Conservation (phyloP, 2,329 filamentous ascomycete species). For the Fusarium transvaalense region DNA sequence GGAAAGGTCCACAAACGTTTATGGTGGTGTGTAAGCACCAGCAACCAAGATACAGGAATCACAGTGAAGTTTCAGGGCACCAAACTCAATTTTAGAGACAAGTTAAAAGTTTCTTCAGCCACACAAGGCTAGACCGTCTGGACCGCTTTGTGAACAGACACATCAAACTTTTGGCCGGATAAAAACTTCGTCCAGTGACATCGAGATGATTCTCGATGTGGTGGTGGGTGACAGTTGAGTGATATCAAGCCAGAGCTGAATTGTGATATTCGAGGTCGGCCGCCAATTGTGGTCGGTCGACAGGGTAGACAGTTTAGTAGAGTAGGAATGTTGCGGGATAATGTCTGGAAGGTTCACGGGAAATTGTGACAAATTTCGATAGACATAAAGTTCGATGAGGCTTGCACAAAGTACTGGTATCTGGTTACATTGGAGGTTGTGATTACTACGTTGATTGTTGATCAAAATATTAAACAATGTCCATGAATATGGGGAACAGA, state of each 20-base stretch:
- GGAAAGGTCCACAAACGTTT: constrained; percentile 21
- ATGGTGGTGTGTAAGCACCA: constrained; percentile 33
- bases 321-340: constrained; percentile 10
- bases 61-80: constrained; percentile 22
- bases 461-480: constrained; percentile 17
- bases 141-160: constrained; percentile 19
- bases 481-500: constrained; percentile 3
- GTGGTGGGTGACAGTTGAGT: constrained; percentile 32
- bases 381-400: neutral
- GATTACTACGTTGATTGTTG: constrained; percentile 12
- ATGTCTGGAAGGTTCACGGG: neutral
- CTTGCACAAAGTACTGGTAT: neutral
- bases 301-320: constrained; percentile 20
- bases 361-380: neutral
- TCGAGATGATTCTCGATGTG: constrained; percentile 19
- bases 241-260: constrained; percentile 8
- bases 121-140: constrained; percentile 33
- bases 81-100: constrained; percentile 37
- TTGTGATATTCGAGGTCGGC: constrained; percentile 24
- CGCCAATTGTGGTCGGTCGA: constrained; percentile 16
- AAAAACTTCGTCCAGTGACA: constrained; percentile 24
- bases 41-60: constrained; percentile 11
- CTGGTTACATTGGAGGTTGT: constrained; percentile 7
- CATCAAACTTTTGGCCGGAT: constrained; percentile 17
- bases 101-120: constrained; percentile 18